phyloP scores from a whole-genome alignment of 495 filamentous ascomycete species.

The Daldinia vernicosa region DNA sequence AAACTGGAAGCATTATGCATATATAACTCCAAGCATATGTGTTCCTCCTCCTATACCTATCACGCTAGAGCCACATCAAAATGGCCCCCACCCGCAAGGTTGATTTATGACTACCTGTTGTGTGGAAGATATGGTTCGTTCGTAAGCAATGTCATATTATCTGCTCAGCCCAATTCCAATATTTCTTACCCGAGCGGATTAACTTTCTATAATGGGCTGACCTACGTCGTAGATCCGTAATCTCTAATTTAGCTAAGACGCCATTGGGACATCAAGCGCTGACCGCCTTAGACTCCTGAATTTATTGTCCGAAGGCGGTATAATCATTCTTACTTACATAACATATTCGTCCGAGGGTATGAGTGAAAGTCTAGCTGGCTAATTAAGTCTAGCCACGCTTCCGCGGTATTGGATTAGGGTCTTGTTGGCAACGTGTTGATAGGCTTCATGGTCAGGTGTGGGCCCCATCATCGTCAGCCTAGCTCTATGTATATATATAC shows the following conservation, averaged over 20 bases:
- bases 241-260: not conserved
- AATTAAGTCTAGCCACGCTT: constrained; percentile 6
- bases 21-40: not conserved
- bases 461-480: not conserved
- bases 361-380: not conserved
- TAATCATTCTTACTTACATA: not conserved
- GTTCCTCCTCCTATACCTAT: not conserved
- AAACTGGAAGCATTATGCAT: not conserved
- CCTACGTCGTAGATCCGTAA: not conserved
- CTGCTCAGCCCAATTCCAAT: not conserved
- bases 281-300: not conserved
- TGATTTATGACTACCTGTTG: not conserved
- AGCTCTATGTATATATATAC: not conserved
- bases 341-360: not conserved
- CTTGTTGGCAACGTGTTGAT: not conserved
- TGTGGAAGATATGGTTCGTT: not conserved
- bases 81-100: not conserved
- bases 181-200: not conserved
- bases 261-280: not conserved
- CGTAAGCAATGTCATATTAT: not conserved
- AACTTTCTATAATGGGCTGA: not conserved
- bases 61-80: not conserved
- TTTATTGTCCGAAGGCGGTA: not conserved
- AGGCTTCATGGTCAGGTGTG: constrained; percentile 2
- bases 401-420: not conserved